A percentile compares a stretch with the other conserved stretches of the same genome.
These are phyloP conservation scores for Rhododendron vialii DNA, from an alignment of 148 eudicot genomes.

Conservation along the genomic window DNA sequence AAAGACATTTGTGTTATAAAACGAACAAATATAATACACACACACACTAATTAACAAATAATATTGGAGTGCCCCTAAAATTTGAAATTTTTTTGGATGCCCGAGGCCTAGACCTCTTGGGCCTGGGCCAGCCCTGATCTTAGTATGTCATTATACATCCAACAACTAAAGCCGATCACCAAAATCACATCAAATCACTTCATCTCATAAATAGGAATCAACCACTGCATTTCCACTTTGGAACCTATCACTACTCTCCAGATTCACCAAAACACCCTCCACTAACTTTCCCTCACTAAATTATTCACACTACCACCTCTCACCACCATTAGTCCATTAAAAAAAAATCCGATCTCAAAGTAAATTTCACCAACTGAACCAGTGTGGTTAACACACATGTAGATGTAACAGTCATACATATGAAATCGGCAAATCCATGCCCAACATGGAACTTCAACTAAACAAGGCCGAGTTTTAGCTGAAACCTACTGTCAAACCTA, in stretches of 20 bases:
- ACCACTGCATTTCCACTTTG: neutral
- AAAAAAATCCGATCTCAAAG: neutral
- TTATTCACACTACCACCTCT: neutral
- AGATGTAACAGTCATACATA: neutral
- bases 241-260: neutral
- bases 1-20: no score
- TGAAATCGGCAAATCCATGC: neutral
- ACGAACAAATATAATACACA: no score
- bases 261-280: neutral
- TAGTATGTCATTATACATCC: neutral
- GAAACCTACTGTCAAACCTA: neutral
- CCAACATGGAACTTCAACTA: neutral
- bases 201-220: neutral
- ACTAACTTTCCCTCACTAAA: neutral
- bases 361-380: neutral
- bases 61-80: no score
- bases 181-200: neutral
- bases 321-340: neutral
- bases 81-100: no score
- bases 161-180: neutral
- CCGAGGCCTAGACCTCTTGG: no score
- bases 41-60: no score
- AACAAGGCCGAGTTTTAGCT: neutral
- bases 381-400: neutral
- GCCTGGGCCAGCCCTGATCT: neutral